Conservation (phyloP, 148 eudicot species). For the Cornus florida region DNA sequence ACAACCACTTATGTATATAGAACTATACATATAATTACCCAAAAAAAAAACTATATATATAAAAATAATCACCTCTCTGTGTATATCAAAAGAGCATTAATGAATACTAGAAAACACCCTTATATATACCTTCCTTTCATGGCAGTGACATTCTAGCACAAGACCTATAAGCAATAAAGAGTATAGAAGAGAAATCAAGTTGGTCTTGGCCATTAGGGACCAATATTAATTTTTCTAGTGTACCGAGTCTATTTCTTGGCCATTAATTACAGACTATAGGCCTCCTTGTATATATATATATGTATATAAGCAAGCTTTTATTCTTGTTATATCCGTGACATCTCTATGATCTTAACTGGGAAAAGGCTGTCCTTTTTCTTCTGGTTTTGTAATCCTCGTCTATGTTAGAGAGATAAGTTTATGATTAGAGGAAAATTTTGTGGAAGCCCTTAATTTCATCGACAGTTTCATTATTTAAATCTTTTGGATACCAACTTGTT, state of each 20-base stretch:
- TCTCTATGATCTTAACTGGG: not conserved
- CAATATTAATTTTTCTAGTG: not conserved
- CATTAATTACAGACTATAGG: not conserved
- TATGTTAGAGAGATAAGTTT: too few relatives aligned
- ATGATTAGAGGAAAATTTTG: too few relatives aligned
- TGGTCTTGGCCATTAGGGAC: not conserved
- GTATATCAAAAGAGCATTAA: not conserved
- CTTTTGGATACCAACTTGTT: too few relatives aligned
- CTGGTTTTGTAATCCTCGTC: not conserved
- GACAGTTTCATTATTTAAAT: too few relatives aligned
- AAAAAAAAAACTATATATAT: too few relatives aligned
- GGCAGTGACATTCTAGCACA: not conserved
- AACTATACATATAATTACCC: too few relatives aligned
- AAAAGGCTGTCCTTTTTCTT: not conserved
- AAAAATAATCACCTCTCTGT: not conserved
- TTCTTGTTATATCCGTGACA: not conserved
- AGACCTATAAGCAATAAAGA: not conserved
- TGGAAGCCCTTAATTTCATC: too few relatives aligned
- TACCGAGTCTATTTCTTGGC: not conserved
- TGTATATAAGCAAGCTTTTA: not conserved
- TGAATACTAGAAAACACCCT: not conserved
- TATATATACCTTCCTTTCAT: not conserved
- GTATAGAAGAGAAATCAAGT: not conserved
- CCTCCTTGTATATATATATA: not conserved
- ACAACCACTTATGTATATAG: not conserved